phyloP scores from a whole-genome alignment of 805 yeast genomes.

The Schizosaccharomyces osmophilus region DNA sequence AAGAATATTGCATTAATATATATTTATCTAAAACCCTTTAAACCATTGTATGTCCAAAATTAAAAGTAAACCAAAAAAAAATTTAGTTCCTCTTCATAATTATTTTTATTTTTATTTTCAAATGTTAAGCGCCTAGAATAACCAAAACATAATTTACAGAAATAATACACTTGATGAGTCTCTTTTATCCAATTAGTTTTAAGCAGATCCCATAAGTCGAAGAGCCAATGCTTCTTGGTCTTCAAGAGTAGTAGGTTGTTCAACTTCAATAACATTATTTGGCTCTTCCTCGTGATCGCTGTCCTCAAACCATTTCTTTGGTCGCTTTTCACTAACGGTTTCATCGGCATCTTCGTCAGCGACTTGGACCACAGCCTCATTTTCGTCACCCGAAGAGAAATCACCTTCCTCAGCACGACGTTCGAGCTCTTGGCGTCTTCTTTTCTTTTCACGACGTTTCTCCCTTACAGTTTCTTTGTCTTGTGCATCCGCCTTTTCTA shows the following conservation, averaged over 20 bases:
- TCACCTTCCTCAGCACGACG: slow-evolving; percentile 17
- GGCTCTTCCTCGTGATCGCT: slow-evolving; percentile 10
- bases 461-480: slow-evolving; percentile 59
- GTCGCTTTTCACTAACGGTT: neutral
- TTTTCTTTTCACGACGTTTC: slow-evolving; percentile 68
- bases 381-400: neutral
- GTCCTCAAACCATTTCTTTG: slow-evolving; percentile 8
- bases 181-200: neutral
- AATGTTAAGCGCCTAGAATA: no score
- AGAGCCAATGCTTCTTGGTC: slow-evolving; percentile 77
- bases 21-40: no score
- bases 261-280: slow-evolving; percentile 36
- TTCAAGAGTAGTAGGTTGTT: slow-evolving; percentile 73
- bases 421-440: slow-evolving; percentile 64
- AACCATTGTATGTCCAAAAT: no score
- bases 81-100: no score
- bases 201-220: slow-evolving; percentile 14
- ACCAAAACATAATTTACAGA: no score
- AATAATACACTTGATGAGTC: neutral
- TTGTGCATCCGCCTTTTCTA: slow-evolving; percentile 46
- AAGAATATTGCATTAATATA: no score
- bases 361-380: neutral
- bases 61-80: no score
- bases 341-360: neutral
- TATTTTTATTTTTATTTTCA: no score